These are phyloP conservation scores for Candida nemodendra DNA, from an alignment of 805 yeast species.

Conservation along the genomic window DNA sequence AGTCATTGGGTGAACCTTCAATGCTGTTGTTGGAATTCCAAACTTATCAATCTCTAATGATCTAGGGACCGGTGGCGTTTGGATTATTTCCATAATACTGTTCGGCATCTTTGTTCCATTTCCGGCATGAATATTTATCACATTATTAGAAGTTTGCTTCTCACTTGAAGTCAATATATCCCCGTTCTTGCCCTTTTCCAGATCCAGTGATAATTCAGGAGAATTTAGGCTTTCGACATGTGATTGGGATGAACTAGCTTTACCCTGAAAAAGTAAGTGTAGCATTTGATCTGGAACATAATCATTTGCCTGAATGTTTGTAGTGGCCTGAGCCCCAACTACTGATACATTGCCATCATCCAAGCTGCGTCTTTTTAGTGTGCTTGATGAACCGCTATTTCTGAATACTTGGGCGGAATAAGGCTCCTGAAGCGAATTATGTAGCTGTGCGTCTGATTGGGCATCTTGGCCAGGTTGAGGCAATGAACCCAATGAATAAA, in stretches of 20 bases:
- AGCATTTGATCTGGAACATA: slow-evolving; percentile 45
- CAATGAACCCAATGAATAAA: slow-evolving; percentile 12
- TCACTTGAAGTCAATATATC: slow-evolving; percentile 2
- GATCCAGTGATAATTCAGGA: neutral
- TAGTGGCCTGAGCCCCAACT: no score
- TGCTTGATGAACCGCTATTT: no score
- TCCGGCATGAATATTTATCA: slow-evolving; percentile 32
- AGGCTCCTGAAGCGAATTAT: neutral
- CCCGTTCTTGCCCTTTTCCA: neutral
- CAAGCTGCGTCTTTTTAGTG: no score
- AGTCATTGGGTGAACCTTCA: slow-evolving; percentile 67
- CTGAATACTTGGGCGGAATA: no score
- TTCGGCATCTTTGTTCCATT: slow-evolving; percentile 47
- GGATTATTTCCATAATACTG: slow-evolving; percentile 50
- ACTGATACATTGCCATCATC: no score
- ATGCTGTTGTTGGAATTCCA: slow-evolving; percentile 58
- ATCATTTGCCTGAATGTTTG: slow-evolving; percentile 22
- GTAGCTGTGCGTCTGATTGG: neutral
- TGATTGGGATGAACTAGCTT: slow-evolving; percentile 21
- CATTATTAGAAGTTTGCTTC: slow-evolving; percentile 28
- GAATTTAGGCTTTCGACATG: slow-evolving; percentile 1
- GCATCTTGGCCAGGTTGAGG: neutral
- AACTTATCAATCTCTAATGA: slow-evolving; percentile 39
- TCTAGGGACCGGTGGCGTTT: slow-evolving; percentile 42
- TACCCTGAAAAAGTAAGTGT: slow-evolving; percentile 52